Percentiles rank a stretch among this genome's conserved stretches.
phyloP scores from a whole-genome alignment of 768 basidiomycete genomes.

The Mycena capillaripes region DNA sequence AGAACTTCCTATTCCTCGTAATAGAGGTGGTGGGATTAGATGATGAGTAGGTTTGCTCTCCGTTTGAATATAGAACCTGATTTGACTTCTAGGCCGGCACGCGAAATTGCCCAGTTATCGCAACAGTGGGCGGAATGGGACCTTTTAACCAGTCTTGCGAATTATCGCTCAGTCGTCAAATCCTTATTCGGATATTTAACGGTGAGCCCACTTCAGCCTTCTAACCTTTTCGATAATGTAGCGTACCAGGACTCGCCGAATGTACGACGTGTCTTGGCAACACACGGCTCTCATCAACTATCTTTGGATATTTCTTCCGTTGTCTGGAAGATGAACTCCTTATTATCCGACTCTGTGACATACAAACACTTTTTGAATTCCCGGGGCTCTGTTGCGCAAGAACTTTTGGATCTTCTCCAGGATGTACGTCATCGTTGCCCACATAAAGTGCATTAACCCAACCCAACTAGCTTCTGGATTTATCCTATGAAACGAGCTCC shows the following conservation, averaged over 20 bases:
- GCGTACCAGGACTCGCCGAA: not conserved
- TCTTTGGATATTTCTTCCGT: not conserved
- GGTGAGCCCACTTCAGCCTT: not conserved
- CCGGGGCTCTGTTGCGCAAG: not conserved
- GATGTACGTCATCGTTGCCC: not conserved
- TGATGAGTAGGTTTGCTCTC: not conserved
- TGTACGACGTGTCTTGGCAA: not conserved
- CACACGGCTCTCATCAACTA: not conserved
- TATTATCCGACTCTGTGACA: not conserved
- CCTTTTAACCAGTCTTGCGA: not conserved
- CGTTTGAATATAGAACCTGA: not conserved
- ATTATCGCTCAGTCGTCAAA: conserved; percentile 4
- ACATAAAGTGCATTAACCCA: not conserved
- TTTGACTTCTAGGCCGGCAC: not conserved
- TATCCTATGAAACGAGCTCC: not conserved
- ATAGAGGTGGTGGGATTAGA: not conserved
- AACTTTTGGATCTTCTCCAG: not conserved
- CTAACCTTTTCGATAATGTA: not conserved
- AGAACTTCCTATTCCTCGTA: not conserved
- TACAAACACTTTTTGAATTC: not conserved
- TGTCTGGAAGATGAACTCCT: not conserved
- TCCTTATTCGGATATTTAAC: not conserved
- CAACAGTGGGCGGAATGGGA: conserved; percentile 7
- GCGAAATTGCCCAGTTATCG: not conserved
- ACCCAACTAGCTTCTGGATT: not conserved